Evolutionary conservation across 352 stramenopile species (phyloP).

Genomic region (Pythium scleroteichum): DNA sequence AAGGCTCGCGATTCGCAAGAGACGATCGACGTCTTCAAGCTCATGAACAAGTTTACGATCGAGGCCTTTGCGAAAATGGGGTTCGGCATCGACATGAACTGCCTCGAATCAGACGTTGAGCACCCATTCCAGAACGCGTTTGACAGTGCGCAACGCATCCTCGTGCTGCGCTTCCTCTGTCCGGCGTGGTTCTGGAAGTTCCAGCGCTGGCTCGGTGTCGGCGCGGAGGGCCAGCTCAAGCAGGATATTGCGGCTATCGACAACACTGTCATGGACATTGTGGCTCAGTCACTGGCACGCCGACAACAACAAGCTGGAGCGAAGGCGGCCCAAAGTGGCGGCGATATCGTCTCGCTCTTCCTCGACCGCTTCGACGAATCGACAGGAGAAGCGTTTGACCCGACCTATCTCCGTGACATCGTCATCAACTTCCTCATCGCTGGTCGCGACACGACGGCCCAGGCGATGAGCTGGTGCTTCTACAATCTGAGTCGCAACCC

Average conservation of each 20-base stretch:
- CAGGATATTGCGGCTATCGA: conserved; percentile 45
- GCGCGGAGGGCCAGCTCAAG: conserved; percentile 34
- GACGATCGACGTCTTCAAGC: conserved; percentile 39
- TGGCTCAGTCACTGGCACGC: conserved; percentile 36
- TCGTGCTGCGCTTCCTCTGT: conserved; percentile 36
- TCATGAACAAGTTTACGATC: conserved; percentile 53
- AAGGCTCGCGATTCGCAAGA: conserved; percentile 13
- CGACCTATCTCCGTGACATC: conserved; percentile 61
- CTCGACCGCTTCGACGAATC: conserved; percentile 34
- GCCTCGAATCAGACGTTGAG: conserved; percentile 38
- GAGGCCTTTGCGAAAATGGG: conserved; percentile 58
- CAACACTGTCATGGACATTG: conserved; percentile 44
- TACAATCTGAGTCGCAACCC: conserved; percentile 23
- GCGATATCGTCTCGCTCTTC: conserved; percentile 55
- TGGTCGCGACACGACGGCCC: conserved; percentile 68
- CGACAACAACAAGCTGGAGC: background rate
- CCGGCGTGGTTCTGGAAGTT: conserved; percentile 49
- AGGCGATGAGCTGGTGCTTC: conserved; percentile 72
- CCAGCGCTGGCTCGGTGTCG: conserved; percentile 35
- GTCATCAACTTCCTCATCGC: conserved; percentile 78
- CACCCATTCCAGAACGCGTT: conserved; percentile 58
- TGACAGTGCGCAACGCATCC: conserved; percentile 33
- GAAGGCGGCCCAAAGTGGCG: background rate
- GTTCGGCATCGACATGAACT: conserved; percentile 56
- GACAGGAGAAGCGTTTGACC: conserved; percentile 25